These are phyloP conservation scores for Mortierella sp. DNA, from an alignment of 371 early-diverging fungal genomes.

Conservation along the genomic window DNA sequence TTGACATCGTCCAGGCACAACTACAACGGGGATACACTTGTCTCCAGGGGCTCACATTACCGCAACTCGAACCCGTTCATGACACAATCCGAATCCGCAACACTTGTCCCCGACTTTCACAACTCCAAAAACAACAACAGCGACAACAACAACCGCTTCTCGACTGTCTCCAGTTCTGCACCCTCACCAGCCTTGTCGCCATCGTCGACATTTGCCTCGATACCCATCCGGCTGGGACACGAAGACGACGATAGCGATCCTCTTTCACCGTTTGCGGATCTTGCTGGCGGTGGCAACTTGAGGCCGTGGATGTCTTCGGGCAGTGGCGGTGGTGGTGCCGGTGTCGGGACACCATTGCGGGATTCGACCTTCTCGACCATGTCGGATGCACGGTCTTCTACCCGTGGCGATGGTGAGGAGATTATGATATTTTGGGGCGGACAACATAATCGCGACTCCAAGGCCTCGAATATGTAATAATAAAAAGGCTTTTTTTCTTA, in stretches of 20 bases:
- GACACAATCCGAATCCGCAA: conserved; percentile 26
- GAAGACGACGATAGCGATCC: conserved; percentile 10
- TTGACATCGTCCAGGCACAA: not conserved
- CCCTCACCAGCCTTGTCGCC: conserved; percentile 1
- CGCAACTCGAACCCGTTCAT: conserved; percentile 48
- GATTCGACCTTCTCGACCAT: conserved; percentile 55
- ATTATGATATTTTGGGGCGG: conserved; percentile 60
- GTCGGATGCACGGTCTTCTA: conserved; percentile 50
- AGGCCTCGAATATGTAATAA: conserved; percentile 12
- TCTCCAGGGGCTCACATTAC: not conserved
- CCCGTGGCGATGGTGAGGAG: conserved; percentile 53
- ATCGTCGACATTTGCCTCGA: conserved; percentile 29
- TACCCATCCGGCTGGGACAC: conserved; percentile 31
- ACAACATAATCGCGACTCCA: conserved; percentile 29
- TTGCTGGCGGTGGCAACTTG: conserved; percentile 21
- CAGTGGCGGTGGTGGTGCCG: not conserved
- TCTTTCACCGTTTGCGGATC: conserved; percentile 22
- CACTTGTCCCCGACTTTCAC: conserved; percentile 21
- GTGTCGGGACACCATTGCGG: conserved; percentile 6
- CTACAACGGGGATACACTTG: not conserved
- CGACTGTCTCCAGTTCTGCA: not conserved
- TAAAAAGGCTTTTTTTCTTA: not conserved
- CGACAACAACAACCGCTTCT: not conserved
- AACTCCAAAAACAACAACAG: not conserved
- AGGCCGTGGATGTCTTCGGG: conserved; percentile 40